These are phyloP conservation scores for Fusarium redolens DNA, from an alignment of 2,329 filamentous ascomycete species.

Conservation along the genomic window DNA sequence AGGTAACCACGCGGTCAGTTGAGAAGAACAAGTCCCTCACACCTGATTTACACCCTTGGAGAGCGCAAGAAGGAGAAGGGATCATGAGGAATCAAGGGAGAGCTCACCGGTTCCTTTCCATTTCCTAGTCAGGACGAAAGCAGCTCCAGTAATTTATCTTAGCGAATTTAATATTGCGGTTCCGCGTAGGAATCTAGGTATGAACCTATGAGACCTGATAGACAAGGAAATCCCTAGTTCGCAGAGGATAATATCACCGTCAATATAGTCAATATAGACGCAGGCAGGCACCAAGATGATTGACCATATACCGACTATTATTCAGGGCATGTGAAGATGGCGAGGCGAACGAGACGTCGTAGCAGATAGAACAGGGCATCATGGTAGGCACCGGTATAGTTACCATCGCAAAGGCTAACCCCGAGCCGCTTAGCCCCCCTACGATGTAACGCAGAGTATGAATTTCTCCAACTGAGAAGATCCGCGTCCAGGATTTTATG, in stretches of 20 bases:
- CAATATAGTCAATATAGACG: neutral
- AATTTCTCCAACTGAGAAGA: slow-evolving; percentile 34
- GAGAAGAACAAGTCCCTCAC: neutral
- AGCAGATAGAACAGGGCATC: neutral
- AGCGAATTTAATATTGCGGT: slow-evolving; percentile 13
- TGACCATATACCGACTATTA: neutral
- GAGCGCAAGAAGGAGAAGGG: neutral
- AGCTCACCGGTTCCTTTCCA: neutral
- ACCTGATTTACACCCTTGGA: neutral
- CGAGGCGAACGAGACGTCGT: slow-evolving; percentile 3
- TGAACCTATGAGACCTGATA: neutral
- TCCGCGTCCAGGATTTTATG: slow-evolving; percentile 41
- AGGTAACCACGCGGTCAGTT: neutral
- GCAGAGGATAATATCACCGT: neutral
- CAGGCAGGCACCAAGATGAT: slow-evolving; percentile 10
- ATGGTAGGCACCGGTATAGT: slow-evolving; percentile 3
- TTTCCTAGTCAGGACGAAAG: neutral
- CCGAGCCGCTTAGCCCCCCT: slow-evolving; percentile 19
- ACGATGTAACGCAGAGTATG: slow-evolving; percentile 40
- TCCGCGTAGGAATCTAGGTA: slow-evolving; percentile 1
- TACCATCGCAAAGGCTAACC: neutral
- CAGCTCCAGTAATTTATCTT: neutral
- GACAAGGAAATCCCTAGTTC: slow-evolving; percentile 7
- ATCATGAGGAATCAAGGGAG: slow-evolving; percentile 1
- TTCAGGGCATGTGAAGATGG: neutral